Evolutionary conservation across 2,329 filamentous ascomycete genomes (phyloP), one percentile per base, ranked within the genome.

Genomic region (Alternaria brassicicola): DNA sequence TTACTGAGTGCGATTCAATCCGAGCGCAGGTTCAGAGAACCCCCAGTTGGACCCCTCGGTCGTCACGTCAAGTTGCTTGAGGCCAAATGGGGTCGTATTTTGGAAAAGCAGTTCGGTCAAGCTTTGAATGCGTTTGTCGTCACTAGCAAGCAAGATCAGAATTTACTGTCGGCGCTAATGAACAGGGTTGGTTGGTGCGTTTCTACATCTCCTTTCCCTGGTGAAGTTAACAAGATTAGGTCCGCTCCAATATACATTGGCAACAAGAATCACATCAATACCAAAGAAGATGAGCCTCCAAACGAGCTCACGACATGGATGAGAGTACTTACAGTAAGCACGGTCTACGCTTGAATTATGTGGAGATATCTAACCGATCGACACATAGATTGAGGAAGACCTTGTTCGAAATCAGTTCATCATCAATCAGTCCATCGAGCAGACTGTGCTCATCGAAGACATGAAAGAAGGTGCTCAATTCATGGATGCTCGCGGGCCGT

Each of bases 41-140:
- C 85, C 61, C 95, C 95, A 2, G 82, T 98, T 31, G 95, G 95
- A 0, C 95, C 95, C 0, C 81, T 98, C 13, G 95, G 93, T 28
- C 81, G 87, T 23, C 86, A 95, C 69, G 84, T 99, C 50, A 88
- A 87, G 64, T 80, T 99, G 23, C 80, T 87, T 33, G 88, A 94
- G 65, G 89, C 91, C 1, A 84, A 91, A 67, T 99, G 95, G 95
- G 90, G 89, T 1, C 85, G 86, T 0, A 87, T 96, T 41, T 77
- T 99, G 13, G 95, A 99, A 73, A 89, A 85, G 62, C 86, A 86
- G 1, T 84, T 97, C 43, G 91, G 91, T n/a, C 78, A 76, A 3
- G 82, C 80, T 0, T 80, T 98, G 30, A 89, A 87, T 61, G 88
- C 86, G 1, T 99, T 98, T 71, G 85, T 96, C 49, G 93, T 97